Evolutionary conservation across 371 early-diverging fungal genomes (phyloP).

Genomic region (Actinomucor elegans): DNA sequence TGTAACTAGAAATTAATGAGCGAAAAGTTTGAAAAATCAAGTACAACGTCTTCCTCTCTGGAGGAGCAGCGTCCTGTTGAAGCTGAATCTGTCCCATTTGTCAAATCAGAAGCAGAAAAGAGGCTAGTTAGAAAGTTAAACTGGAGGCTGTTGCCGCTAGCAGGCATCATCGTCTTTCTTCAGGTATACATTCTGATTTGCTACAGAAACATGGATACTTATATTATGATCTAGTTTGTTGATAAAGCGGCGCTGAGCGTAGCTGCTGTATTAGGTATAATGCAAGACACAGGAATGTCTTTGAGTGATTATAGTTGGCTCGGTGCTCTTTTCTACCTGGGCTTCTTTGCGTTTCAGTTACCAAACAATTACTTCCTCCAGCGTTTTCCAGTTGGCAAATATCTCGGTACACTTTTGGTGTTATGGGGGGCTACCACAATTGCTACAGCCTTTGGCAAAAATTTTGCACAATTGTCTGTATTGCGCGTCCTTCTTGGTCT

Average conservation of each 20-base stretch:
- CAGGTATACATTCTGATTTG: conserved; percentile 13
- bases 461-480: conserved; percentile 28
- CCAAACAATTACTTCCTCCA: conserved; percentile 39
- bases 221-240: conserved; percentile 24
- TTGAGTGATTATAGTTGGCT: conserved; percentile 26
- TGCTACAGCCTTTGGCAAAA: conserved; percentile 13
- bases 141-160: conserved; percentile 36
- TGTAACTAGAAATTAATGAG: too few relatives aligned
- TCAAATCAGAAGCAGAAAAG: conserved; percentile 14
- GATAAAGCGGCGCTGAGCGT: conserved; percentile 37
- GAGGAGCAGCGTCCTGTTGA: neutral
- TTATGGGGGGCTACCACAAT: conserved; percentile 23
- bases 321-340: conserved; percentile 37
- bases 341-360: conserved; percentile 36
- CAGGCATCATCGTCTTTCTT: conserved; percentile 22
- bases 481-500: conserved; percentile 31
- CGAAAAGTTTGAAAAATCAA: neutral
- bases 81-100: neutral
- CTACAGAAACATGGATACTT: too few relatives aligned
- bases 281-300: conserved; percentile 24
- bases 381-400: conserved; percentile 28
- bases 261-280: conserved; percentile 31
- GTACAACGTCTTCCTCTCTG: conserved; percentile 1
- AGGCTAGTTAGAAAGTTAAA: conserved; percentile 43
- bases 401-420: conserved; percentile 24